Evolutionary conservation across 2,329 filamentous ascomycete genomes (phyloP), one percentile per base, ranked within the genome.

Genomic region (Botrytis cinerea): DNA sequence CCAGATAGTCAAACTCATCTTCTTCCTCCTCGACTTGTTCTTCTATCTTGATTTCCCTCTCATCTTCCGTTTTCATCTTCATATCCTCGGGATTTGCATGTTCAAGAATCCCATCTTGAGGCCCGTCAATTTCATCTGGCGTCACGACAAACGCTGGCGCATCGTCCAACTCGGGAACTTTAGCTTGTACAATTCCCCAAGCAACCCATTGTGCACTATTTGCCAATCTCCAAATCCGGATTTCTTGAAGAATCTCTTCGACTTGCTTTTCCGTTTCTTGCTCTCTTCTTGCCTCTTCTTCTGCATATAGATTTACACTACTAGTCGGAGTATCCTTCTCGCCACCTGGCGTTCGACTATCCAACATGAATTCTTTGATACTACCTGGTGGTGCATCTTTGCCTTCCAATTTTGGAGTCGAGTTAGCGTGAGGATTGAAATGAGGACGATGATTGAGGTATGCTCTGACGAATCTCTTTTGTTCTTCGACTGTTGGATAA

Each of bases 141-240:
- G 45, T 71, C 10, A 45, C 48, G 16, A 60, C 64, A n/a, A 71
- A 64, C 6, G 62, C 40, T 7, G 70, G 46, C 32, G 71, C 28
- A 64, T 71, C 71, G 35, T 79, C 77, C 9, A 95, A 85, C 0
- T 91, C 93, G 0, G 93, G 90, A 1, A 97, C 87, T 81, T 96
- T 95, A 66, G 96, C 95, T 83, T 99, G 96, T 70, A 99, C 92
- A 75, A 98, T 93, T 38, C 96, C 96, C 96, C 96, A 99, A 1
- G 94, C 93, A 38, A 97, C 89, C 96, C 96, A 99, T 83, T 93
- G 90, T 2, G 93, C 94, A 51, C 92, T 94, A 83, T 96, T 97
- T 57, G 94, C 93, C 0, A 93, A 86, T 4, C 96, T 90, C 96
- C 96, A 99, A 63, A 97, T 85, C 25, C 90, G 86, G 3, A 93